Base-by-base conservation (phyloP, 805 yeast species). In the Sugiyamaella valdiviana region DNA sequence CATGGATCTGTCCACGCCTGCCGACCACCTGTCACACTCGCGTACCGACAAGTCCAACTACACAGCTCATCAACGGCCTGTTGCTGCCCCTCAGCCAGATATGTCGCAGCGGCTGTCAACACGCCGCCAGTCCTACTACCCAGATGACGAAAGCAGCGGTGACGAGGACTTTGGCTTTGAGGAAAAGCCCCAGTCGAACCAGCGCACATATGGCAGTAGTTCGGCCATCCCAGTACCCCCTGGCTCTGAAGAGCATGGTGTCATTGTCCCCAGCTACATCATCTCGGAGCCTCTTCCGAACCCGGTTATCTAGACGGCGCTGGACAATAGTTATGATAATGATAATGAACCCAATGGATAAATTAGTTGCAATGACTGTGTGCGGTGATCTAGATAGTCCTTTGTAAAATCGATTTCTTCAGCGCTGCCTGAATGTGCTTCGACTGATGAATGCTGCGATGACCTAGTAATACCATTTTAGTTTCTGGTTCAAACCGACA, bases 281-380 rank as follows among this genome's bases (percentile, higher is more conserved):
- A 37, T 49, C 10, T 45, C 41, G 16, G 49, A 41, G 29, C 52
- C 50, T 24, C 20, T 45, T 42, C 55, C 50, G 36, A 49, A 44
- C 22, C 52, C 50, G 19, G 51, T 44, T 21, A 51, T 45, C n/a
- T 45, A 42, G 26, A 17, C 15, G 20, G 10, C 16, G 12, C 3
- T n/a, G n/a, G 10, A 3, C 39, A 6, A 36, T 16, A 12, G 3
- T 16, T 36, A 36, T 19, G 19, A 36, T 6, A 12, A 36, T 16
- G 21, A 36, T 36, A 36, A 36, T 17, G 19, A 36, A 26, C 9
- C 35, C 9, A 26, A 36, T 36, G 39, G 9, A 36, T 36, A 36
- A 5, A 26, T 26, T 10, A 26, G n/a, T n/a, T n/a, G n/a, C n/a
- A n/a, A n/a, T n/a, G n/a, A n/a, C n/a, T n/a, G n/a, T n/a, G n/a